Conservation (phyloP, 257 asterid genomes). For the Gentiana dahurica region DNA sequence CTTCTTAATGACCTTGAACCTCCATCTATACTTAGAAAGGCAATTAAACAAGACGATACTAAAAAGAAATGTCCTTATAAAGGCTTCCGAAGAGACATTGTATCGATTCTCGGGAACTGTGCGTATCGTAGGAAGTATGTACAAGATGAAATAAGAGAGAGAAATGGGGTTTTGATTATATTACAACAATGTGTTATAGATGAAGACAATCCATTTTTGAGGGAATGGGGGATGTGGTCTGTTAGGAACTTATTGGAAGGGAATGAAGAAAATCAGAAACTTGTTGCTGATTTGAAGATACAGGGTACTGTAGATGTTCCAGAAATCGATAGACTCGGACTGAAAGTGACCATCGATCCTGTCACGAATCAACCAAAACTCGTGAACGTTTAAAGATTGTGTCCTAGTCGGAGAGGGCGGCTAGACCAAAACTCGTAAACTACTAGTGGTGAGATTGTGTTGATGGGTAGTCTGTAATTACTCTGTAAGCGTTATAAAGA, state of each 20-base stretch:
- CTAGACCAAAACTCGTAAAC: too few species aligned
- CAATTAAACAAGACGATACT: slow-evolving; percentile 23
- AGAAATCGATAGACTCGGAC: slow-evolving; percentile 53
- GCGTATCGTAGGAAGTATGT: slow-evolving; percentile 42
- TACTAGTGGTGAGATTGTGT: too few species aligned
- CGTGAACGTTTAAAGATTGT: slow-evolving; percentile 30
- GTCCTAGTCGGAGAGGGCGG: too few species aligned
- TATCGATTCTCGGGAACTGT: slow-evolving; percentile 68
- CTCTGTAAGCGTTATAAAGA: too few species aligned
- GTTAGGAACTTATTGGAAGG: slow-evolving; percentile 64
- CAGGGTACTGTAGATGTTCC: slow-evolving; percentile 63
- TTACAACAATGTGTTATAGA: slow-evolving; percentile 70
- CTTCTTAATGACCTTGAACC: slow-evolving; percentile 62
- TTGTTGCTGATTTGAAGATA: slow-evolving; percentile 51
- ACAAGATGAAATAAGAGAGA: slow-evolving; percentile 64
- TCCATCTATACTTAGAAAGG: slow-evolving; percentile 46
- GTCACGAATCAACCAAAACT: slow-evolving; percentile 64
- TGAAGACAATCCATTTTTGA: slow-evolving; percentile 79
- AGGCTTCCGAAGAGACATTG: slow-evolving; percentile 74
- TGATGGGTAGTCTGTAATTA: too few species aligned
- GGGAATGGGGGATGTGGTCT: slow-evolving; percentile 93
- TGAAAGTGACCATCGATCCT: slow-evolving; percentile 72
- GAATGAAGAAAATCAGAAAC: slow-evolving; percentile 51
- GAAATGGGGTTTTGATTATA: slow-evolving; percentile 48
- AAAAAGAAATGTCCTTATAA: slow-evolving; percentile 52